phyloP scores from a whole-genome alignment of 768 basidiomycete genomes.

The Lactifluus pinguis region DNA sequence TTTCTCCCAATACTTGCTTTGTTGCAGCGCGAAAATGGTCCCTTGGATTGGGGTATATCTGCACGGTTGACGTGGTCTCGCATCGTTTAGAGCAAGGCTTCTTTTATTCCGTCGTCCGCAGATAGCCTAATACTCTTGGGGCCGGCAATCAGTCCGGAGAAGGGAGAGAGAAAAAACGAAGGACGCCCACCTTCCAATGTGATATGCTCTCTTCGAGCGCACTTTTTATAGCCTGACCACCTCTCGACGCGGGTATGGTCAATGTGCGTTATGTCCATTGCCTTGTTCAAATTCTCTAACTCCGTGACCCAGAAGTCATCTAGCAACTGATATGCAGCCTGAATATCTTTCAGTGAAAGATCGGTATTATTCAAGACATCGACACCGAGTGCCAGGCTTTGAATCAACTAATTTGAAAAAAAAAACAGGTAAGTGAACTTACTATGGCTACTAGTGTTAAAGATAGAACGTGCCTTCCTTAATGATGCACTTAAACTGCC shows the following conservation, averaged over 20 bases:
- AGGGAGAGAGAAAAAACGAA: neutral
- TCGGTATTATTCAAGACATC: neutral
- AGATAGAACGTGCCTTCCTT: neutral
- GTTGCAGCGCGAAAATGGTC: neutral
- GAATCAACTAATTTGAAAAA: neutral
- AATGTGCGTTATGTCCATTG: neutral
- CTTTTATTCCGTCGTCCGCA: neutral
- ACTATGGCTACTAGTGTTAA: neutral
- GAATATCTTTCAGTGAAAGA: neutral
- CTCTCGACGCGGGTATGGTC: neutral
- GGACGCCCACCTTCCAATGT: neutral
- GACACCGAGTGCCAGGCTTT: neutral
- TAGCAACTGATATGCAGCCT: neutral
- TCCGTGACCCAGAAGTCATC: neutral
- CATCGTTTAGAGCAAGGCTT: neutral
- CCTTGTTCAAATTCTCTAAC: neutral
- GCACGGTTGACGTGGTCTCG: neutral
- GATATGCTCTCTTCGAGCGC: neutral
- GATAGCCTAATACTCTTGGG: too few relatives aligned
- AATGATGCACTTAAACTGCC: neutral
- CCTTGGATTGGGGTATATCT: neutral
- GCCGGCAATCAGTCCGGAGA: neutral
- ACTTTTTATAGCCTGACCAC: neutral
- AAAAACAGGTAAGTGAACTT: neutral
- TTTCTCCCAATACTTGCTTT: neutral